These are phyloP conservation scores for Phlyctochytrium bullatum DNA, from an alignment of 192 early-diverging fungal species.

Conservation along the genomic window DNA sequence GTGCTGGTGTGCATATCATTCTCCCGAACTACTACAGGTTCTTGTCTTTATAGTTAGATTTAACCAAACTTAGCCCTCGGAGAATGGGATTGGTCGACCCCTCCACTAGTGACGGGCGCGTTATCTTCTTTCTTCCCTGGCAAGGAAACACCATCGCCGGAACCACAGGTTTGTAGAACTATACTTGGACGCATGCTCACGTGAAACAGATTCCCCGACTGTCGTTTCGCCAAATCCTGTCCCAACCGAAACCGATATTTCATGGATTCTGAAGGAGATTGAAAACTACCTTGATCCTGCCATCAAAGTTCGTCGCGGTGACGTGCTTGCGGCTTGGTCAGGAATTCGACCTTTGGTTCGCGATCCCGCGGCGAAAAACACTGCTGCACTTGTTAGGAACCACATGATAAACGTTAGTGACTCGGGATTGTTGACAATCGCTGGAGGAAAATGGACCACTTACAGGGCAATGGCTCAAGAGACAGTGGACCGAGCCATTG, in stretches of 20 bases:
- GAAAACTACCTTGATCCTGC: slow-evolving; percentile 79
- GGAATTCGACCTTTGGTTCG: slow-evolving; percentile 96
- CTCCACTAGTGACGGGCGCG: slow-evolving; percentile 87
- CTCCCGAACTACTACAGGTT: slow-evolving; percentile 87
- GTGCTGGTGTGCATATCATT: slow-evolving; percentile 90
- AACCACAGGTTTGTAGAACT: slow-evolving; percentile 71
- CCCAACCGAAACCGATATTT: slow-evolving; percentile 89
- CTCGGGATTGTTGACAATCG: slow-evolving; percentile 85
- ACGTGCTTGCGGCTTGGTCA: slow-evolving; percentile 97
- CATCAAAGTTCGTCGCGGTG: slow-evolving; percentile 94
- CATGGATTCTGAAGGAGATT: slow-evolving; percentile 93
- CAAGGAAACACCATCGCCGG: slow-evolving; percentile 94
- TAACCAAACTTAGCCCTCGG: slow-evolving; percentile 52
- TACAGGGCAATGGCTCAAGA: slow-evolving; percentile 97
- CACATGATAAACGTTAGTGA: slow-evolving; percentile 91
- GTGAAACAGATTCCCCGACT: slow-evolving; percentile 72
- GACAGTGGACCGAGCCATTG: slow-evolving; percentile 84
- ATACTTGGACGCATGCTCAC: background rate
- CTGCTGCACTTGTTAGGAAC: slow-evolving; percentile 90
- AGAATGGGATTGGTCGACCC: slow-evolving; percentile 97
- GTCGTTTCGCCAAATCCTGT: slow-evolving; percentile 78
- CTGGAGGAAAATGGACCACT: slow-evolving; percentile 98
- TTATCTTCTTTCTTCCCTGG: slow-evolving; percentile 98
- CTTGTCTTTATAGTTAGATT: no score
- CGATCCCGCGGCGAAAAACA: slow-evolving; percentile 90